A percentile compares a stretch with the other conserved stretches of the same genome.
phyloP scores from a whole-genome alignment of 2,329 filamentous ascomycete genomes.

The Ceratocystis cacaofunesta region DNA sequence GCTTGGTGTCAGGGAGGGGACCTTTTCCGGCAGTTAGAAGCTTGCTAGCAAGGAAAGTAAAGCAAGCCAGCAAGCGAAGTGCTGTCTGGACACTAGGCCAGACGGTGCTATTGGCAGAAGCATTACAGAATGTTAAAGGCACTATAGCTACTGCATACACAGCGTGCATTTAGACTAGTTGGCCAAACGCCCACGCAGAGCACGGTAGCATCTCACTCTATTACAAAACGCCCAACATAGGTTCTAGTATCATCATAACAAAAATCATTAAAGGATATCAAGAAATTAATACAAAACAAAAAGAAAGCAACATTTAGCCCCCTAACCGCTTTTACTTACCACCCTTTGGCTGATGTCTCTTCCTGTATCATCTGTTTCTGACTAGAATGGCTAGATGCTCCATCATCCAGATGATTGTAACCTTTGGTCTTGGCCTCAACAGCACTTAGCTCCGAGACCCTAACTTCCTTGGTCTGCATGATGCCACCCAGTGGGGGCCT shows the following conservation, averaged over 20 bases:
- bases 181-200: too few relatives aligned
- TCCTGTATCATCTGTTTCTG: constrained; percentile 13
- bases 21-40: too few relatives aligned
- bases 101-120: too few relatives aligned
- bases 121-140: too few relatives aligned
- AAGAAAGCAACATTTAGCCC: not conserved
- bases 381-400: constrained; percentile 13
- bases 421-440: constrained; percentile 14
- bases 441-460: constrained; percentile 13
- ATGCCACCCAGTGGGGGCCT: constrained; percentile 7
- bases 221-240: not conserved
- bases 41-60: too few relatives aligned
- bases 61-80: too few relatives aligned
- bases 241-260: not conserved
- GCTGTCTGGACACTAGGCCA: too few relatives aligned
- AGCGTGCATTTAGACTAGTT: too few relatives aligned
- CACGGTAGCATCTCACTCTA: not conserved
- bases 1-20: too few relatives aligned
- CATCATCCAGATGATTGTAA: constrained; percentile 14
- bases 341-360: not conserved
- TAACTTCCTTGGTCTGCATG: constrained; percentile 15
- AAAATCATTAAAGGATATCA: not conserved
- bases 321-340: not conserved
- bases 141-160: too few relatives aligned
- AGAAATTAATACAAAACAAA: not conserved